Base-by-base conservation (phyloP, 2,329 filamentous ascomycete genomes). In the Tolypocladium nubicola region DNA sequence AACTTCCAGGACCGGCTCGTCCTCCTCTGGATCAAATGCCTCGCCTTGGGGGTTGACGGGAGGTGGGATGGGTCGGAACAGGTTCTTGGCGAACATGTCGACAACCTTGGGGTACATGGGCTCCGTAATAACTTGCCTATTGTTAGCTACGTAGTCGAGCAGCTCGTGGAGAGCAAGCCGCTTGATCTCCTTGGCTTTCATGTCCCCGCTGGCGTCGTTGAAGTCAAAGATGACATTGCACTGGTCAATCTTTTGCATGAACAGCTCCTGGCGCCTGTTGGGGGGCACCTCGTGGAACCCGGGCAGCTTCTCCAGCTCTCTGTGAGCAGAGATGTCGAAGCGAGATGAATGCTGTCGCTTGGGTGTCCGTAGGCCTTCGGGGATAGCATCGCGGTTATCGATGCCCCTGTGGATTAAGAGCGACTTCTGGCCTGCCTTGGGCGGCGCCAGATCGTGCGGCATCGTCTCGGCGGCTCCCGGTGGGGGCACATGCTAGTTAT, bases 171-270 rank as follows among this genome's bases (percentile, higher is more conserved):
- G 81, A 47, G 94, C 94, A 64, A 99, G 78, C 68, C 94, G 85
- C 79, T 99, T 99, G 80, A 99, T 97, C 75, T 99, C 94, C 78
- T 99, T 99, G 53, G 93, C 96, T 74, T 99, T 99, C 92, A 99
- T 97, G 71, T 99, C 94, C 64, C 88, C 92, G 63, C 90, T 96
- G 53, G 93, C 90, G 73, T 99, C 94, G 71, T 97, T 99, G 77
- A 99, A 99, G 76, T 99, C 94, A 70, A 99, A 99, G 67, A 99
- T 99, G 77, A 99, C 95, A 71, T 99, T 99, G 79, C 94, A 99
- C 73, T 99, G 94, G 68, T 97, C 94, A 65, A 99, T 94, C 80
- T 99, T 99, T 71, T 97, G 92, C 92, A 99, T 97, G 75, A 99
- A 99, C 21, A 99, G 83, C 66, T 97, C 93, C 75, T 97, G 92